phyloP scores from a whole-genome alignment of 805 yeast species.

The Naumovozyma baii region DNA sequence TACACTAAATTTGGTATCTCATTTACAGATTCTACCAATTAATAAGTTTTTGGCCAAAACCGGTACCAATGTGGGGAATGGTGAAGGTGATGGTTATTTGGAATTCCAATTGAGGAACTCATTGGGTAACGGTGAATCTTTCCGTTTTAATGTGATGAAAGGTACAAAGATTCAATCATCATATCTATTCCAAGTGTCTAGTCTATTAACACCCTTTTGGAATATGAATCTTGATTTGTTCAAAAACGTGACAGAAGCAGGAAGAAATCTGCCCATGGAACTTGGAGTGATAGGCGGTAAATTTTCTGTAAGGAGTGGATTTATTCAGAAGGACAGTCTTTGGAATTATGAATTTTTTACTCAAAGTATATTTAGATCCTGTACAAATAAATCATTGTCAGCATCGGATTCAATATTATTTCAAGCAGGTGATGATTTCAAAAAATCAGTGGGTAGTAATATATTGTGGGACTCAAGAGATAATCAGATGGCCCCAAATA shows the following conservation, averaged over 20 bases:
- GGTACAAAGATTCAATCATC: conserved; percentile 54
- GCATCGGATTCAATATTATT: conserved; percentile 50
- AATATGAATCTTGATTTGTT: conserved; percentile 43
- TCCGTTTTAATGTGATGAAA: conserved; percentile 45
- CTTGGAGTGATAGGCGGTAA: conserved; percentile 38
- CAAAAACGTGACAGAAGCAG: conserved; percentile 44
- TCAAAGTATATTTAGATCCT: conserved; percentile 19
- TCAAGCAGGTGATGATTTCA: conserved; percentile 53
- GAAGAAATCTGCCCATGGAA: conserved; percentile 37
- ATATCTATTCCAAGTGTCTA: conserved; percentile 40
- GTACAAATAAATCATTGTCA: conserved; percentile 3
- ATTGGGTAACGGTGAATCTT: conserved; percentile 60
- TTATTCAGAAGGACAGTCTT: conserved; percentile 7
- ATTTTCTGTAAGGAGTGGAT: background rate
- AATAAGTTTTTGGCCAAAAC: conserved; percentile 66
- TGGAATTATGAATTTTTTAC: conserved; percentile 42
- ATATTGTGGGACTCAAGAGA: conserved; percentile 35
- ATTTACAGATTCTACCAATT: background rate
- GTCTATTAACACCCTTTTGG: conserved; percentile 35
- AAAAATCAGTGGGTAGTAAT: conserved; percentile 41
- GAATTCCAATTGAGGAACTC: conserved; percentile 54
- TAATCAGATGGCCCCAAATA: conserved; percentile 33
- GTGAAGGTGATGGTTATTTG: conserved; percentile 87
- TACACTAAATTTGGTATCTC: conserved; percentile 1
- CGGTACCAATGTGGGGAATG: conserved; percentile 93